Percentiles rank a stretch among this genome's conserved stretches.
Conservation (phyloP, 2,329 filamentous ascomycete genomes). For the Microsporum canis region DNA sequence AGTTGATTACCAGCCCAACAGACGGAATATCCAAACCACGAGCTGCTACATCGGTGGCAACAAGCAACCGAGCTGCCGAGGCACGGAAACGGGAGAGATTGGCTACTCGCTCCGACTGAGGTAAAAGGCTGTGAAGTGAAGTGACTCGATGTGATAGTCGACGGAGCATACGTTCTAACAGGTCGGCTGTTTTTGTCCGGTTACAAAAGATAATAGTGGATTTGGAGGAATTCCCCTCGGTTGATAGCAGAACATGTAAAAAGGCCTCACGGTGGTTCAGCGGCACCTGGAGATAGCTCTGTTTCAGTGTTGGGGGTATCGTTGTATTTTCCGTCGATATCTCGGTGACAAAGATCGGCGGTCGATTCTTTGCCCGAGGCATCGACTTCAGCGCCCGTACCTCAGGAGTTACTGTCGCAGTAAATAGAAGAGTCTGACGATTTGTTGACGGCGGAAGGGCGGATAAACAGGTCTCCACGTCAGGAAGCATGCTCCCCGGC, state of each 20-base stretch:
- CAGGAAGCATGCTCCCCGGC: conserved; percentile 81
- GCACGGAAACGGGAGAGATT: conserved; percentile 90
- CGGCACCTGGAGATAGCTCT: conserved; percentile 78
- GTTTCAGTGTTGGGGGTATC: conserved; percentile 67
- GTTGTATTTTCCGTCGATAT: conserved; percentile 58
- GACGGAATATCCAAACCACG: conserved; percentile 92
- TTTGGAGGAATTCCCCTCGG: conserved; percentile 61
- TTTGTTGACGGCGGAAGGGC: conserved; percentile 64
- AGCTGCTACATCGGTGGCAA: conserved; percentile 90
- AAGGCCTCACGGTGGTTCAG: conserved; percentile 93
- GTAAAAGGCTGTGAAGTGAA: conserved; percentile 75
- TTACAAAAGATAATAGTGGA: conserved; percentile 92
- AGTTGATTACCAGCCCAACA: conserved; percentile 84
- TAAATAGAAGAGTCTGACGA: conserved; percentile 92
- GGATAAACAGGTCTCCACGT: conserved; percentile 77
- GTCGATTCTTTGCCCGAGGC: conserved; percentile 56
- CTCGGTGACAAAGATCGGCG: conserved; percentile 79
- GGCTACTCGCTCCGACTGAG: conserved; percentile 70
- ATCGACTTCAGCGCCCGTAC: conserved; percentile 75
- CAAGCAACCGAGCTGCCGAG: conserved; percentile 72
- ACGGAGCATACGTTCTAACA: conserved; percentile 77
- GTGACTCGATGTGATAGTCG: conserved; percentile 83
- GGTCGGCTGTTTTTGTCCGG: conserved; percentile 73
- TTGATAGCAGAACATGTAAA: conserved; percentile 76
- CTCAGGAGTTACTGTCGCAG: conserved; percentile 86